Conservation (phyloP, 129 eudicot genomes). For the Ambrosia trifida region DNA sequence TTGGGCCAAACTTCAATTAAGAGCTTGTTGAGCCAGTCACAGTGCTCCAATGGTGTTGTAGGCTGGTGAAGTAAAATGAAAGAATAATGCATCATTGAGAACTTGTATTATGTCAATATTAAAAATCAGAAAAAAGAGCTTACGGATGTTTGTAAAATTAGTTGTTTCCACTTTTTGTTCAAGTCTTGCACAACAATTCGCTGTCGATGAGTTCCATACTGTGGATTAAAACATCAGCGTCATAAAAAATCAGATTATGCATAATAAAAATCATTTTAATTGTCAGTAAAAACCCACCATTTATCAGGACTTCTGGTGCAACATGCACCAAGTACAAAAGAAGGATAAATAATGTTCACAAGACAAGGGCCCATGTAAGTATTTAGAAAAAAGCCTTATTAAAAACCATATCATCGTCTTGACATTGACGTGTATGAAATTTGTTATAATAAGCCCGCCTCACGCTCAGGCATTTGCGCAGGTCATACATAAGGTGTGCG, state of each 20-base stretch:
- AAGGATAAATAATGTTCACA: neutral
- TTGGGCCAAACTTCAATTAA: conserved; percentile 80
- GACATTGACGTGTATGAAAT: no score
- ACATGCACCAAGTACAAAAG: neutral
- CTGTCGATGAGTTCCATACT: conserved; percentile 79
- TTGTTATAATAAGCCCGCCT: no score
- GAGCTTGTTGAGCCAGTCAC: conserved; percentile 99
- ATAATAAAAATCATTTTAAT: conserved; percentile 6
- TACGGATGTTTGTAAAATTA: conserved; percentile 67
- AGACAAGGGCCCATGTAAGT: neutral
- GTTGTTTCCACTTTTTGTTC: conserved; percentile 88
- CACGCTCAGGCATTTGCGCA: no score
- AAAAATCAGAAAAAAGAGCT: conserved; percentile 16
- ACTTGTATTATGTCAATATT: neutral
- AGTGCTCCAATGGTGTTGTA: conserved; percentile 87
- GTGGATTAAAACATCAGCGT: conserved; percentile 30
- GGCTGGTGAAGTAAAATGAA: conserved; percentile 50
- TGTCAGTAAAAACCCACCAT: neutral
- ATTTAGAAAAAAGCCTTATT: neutral
- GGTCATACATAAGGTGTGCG: no score
- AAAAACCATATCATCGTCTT: no score
- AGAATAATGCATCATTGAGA: neutral
- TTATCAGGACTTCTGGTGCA: neutral
- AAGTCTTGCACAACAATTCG: conserved; percentile 72
- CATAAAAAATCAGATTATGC: neutral